Evolutionary conservation across 1,139 yeast genomes (phyloP).

Genomic region (Meyerozyma athensensis): DNA sequence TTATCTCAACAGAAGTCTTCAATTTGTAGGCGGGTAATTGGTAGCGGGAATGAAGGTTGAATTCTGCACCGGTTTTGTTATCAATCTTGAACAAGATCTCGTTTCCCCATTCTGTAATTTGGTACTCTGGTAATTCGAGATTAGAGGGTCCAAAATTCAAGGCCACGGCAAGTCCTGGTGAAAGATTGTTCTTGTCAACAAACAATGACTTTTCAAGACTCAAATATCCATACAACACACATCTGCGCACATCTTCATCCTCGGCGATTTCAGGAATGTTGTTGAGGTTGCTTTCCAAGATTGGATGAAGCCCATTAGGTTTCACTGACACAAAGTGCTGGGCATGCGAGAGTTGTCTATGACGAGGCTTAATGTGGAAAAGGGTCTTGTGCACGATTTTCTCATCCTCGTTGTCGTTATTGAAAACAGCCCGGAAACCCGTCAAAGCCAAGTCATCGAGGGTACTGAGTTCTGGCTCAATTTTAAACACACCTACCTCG

Average conservation of each 20-base stretch:
- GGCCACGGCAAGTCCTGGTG: conserved; percentile 19
- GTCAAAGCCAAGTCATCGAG: conserved; percentile 5
- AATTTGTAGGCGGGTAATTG: conserved; percentile 1
- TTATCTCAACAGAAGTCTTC: not conserved
- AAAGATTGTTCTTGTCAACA: conserved; percentile 35
- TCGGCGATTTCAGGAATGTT: conserved; percentile 10
- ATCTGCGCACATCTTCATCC: conserved; percentile 23
- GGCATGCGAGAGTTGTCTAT: conserved; percentile 15
- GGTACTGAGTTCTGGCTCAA: conserved; percentile 3
- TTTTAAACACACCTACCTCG: conserved; percentile 4
- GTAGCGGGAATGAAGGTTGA: conserved; percentile 13
- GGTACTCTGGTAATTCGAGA: conserved; percentile 42
- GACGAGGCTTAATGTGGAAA: conserved; percentile 43
- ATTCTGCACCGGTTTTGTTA: conserved; percentile 5
- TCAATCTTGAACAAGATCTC: conserved; percentile 32
- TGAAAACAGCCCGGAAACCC: conserved; percentile 4
- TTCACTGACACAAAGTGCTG: conserved; percentile 10
- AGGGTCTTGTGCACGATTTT: conserved; percentile 30
- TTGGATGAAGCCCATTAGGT: conserved; percentile 39
- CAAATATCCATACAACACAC: conserved; percentile 32
- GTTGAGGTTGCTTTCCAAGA: conserved; percentile 14
- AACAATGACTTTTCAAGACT: conserved; percentile 32
- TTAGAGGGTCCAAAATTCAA: conserved; percentile 32
- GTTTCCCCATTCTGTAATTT: conserved; percentile 37
- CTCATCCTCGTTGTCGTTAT: conserved; percentile 7